Base-by-base conservation (phyloP, 768 basidiomycete species). In the Collybia mongolica region DNA sequence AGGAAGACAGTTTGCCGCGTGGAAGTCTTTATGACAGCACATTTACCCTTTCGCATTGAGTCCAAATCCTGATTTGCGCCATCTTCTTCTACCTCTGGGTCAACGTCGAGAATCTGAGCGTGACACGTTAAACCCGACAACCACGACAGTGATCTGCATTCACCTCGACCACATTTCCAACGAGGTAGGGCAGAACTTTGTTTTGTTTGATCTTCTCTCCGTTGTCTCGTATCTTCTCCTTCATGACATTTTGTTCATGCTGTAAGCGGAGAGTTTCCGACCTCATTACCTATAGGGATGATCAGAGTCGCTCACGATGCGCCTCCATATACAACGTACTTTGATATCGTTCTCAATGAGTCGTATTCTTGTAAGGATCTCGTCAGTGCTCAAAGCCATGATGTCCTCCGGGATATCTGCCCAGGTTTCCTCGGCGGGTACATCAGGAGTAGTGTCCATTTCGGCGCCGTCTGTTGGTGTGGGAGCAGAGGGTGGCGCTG, bases 201-300 rank as follows among this genome's bases (percentile, higher is more conserved):
- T 99, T 98, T 81, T 99, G 96, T 71, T 97, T 97, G 57, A 99
- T 91, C 74, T 98, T 98, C 72, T 97, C 93, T 40, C 88, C 87
- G 55, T 98, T 99, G 65, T 99, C 97, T 46, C 92, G 84, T 63
- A 99, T 97, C 80, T 96, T 97, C 77, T 98, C 95, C 65, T 92
- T 89, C 97, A 99, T 98, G 57, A 88, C 87, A 58, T 74, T 88
- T 70, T 96, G 91, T 68, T 98, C 97, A 65, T 98, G 96, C 60
- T 90, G 86, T 48, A 99, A 71, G 44, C 97, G 82, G 56, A 90
- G 74, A 8, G 88, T 93, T 72, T 98, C 97, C 58, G 93, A 96
- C 60, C 91, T 84, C 90, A 99, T 97, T 58, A 99, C 93, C 94
- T 97, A 60, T n/a, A 32, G 44, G 60, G 28, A 59, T 39, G 32